A percentile compares a stretch with the other conserved stretches of the same genome.
phyloP scores from a whole-genome alignment of 768 basidiomycete species.

The Cyclocybe aegerita region DNA sequence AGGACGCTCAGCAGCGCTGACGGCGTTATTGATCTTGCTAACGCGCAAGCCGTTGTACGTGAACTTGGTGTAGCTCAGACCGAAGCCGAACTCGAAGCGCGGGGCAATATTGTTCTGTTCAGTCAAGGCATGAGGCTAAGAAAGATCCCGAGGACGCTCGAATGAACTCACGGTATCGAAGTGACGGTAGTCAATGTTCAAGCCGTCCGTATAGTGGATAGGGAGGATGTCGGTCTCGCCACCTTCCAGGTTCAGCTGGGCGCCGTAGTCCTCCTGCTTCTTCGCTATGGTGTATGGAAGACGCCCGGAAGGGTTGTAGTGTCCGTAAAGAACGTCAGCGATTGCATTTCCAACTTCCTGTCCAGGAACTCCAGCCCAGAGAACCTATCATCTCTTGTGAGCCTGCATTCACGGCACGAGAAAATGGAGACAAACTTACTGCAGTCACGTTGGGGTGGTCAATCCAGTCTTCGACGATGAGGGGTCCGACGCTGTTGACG shows the following conservation, averaged over 20 bases:
- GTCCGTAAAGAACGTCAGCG: conserved; percentile 71
- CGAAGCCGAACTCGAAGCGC: conserved; percentile 89
- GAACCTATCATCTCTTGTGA: conserved; percentile 30
- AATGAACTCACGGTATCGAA: conserved; percentile 59
- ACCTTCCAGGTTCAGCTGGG: conserved; percentile 43
- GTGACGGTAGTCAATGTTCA: conserved; percentile 72
- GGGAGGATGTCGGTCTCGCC: conserved; percentile 36
- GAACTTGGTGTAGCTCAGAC: conserved; percentile 84
- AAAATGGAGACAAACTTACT: conserved; percentile 36
- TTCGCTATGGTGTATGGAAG: conserved; percentile 79
- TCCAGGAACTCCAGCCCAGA: conserved; percentile 71
- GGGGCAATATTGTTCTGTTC: conserved; percentile 66
- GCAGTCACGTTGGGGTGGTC: conserved; percentile 73
- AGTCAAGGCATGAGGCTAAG: background rate
- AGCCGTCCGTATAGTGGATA: conserved; percentile 60
- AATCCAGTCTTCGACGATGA: conserved; percentile 67
- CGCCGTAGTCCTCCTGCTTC: conserved; percentile 53
- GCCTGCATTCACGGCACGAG: conserved; percentile 13
- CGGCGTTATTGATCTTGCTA: conserved; percentile 36
- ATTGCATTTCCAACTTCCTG: conserved; percentile 70
- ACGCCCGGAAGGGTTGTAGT: conserved; percentile 65
- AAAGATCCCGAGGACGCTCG: background rate
- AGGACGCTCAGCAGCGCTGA: conserved; percentile 32
- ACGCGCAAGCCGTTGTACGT: conserved; percentile 62
- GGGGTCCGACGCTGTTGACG: conserved; percentile 60